Conservation (phyloP, 306 rosid genomes). For the Acacia crassicarpa region DNA sequence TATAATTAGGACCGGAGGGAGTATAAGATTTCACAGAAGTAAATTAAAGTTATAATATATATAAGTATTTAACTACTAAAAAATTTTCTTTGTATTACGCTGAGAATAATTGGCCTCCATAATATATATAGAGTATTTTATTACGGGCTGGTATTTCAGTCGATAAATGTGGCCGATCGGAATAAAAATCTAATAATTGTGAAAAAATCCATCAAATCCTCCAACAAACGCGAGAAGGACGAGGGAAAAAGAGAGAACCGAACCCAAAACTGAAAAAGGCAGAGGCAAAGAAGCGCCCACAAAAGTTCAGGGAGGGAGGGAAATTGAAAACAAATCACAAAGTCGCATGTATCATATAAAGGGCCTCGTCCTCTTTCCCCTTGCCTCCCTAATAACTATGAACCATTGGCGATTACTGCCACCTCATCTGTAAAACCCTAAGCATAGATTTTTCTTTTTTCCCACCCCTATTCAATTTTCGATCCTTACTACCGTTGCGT, state of each 20-base stretch:
- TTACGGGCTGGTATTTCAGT: not conserved
- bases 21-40: too few species aligned
- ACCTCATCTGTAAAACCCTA: constrained; percentile 81
- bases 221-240: not conserved
- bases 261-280: not conserved
- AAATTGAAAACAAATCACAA: not conserved
- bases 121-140: too few species aligned
- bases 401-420: constrained; percentile 44
- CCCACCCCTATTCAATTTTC: not conserved
- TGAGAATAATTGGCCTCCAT: too few species aligned
- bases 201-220: not conserved
- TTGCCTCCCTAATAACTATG: constrained; percentile 4
- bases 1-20: too few species aligned
- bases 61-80: too few species aligned
- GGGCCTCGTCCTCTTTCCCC: not conserved
- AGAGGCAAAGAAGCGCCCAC: constrained; percentile 1
- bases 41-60: too few species aligned
- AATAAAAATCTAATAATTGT: not conserved
- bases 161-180: not conserved
- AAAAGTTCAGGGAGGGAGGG: not conserved
- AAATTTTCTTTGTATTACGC: too few species aligned
- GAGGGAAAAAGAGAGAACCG: not conserved
- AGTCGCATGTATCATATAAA: constrained; percentile 27
- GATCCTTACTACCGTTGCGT: constrained; percentile 35
- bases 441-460: constrained; percentile 32